These are phyloP conservation scores for Coccinonectria pachysandricola DNA, from an alignment of 2,329 filamentous ascomycete species.

Conservation along the genomic window DNA sequence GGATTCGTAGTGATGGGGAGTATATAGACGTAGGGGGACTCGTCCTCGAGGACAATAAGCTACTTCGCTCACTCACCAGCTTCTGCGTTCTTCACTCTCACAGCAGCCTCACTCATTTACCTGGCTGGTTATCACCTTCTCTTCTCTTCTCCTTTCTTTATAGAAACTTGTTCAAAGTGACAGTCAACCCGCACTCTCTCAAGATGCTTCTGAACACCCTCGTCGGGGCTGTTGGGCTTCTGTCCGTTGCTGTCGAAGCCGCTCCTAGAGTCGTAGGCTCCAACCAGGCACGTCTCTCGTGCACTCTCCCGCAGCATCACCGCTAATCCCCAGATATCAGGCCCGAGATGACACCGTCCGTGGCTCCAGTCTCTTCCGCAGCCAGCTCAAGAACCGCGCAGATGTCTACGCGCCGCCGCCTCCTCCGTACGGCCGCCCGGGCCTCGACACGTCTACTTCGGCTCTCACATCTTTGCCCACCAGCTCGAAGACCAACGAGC, in stretches of 20 bases:
- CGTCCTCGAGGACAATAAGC: constrained; percentile 3
- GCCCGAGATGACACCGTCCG: too few relatives aligned
- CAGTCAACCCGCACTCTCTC: too few relatives aligned
- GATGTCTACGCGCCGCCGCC: too few relatives aligned
- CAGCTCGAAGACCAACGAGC: constrained; percentile 5
- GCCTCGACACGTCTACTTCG: neutral
- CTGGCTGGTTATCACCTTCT: constrained; percentile 4
- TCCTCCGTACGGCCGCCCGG: too few relatives aligned
- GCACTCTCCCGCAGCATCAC: too few relatives aligned
- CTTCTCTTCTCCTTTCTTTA: constrained; percentile 1
- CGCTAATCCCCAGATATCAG: too few relatives aligned
- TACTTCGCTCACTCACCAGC: constrained; percentile 13
- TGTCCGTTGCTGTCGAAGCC: constrained; percentile 16
- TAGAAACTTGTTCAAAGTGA: neutral
- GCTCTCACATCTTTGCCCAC: constrained; percentile 1
- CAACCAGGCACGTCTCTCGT: too few relatives aligned
- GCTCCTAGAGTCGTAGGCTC: constrained; percentile 12
- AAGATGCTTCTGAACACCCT: constrained; percentile 17
- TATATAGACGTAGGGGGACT: constrained; percentile 13
- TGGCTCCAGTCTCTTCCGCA: too few relatives aligned
- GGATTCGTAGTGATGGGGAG: constrained; percentile 9
- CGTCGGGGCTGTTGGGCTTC: constrained; percentile 17
- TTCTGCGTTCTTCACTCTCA: constrained; percentile 5
- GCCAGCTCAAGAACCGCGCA: too few relatives aligned
- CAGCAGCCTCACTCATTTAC: constrained; percentile 6